These are phyloP conservation scores for Melaleuca alternifolia DNA, from an alignment of 345 rosid genomes.

Conservation along the genomic window DNA sequence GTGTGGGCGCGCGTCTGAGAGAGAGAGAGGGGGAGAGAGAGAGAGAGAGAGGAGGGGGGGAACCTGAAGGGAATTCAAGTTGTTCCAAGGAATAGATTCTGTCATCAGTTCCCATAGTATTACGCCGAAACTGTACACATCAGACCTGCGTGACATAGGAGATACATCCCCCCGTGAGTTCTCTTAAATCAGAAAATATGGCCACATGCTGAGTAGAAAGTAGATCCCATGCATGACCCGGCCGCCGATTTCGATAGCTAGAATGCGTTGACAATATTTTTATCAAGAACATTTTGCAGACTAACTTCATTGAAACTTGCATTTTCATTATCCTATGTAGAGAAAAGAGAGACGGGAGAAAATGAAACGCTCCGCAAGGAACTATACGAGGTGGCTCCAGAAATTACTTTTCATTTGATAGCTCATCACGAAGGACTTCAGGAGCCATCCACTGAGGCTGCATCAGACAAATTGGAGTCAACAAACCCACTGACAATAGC, in stretches of 20 bases:
- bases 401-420: conserved; percentile 77
- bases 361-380: not conserved
- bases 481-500: not conserved
- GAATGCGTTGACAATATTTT: not conserved
- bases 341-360: not conserved
- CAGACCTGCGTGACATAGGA: conserved; percentile 41
- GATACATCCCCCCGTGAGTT: not conserved
- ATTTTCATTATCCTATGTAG: not conserved
- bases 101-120: conserved; percentile 87
- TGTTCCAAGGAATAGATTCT: conserved; percentile 66
- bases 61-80: conserved; percentile 69
- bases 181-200: not conserved
- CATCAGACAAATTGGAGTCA: not conserved
- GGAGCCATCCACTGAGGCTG: conserved; percentile 99
- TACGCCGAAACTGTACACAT: conserved; percentile 81
- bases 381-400: not conserved
- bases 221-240: not conserved
- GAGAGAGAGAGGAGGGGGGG: not conserved
- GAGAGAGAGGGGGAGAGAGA: not conserved
- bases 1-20: too few species aligned
- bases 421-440: conserved; percentile 81
- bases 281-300: not conserved
- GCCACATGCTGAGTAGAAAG: not conserved
- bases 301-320: not conserved
- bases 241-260: not conserved